Base-by-base conservation (phyloP, 106 monocot genomes). In the Dioscorea dumetorum region DNA sequence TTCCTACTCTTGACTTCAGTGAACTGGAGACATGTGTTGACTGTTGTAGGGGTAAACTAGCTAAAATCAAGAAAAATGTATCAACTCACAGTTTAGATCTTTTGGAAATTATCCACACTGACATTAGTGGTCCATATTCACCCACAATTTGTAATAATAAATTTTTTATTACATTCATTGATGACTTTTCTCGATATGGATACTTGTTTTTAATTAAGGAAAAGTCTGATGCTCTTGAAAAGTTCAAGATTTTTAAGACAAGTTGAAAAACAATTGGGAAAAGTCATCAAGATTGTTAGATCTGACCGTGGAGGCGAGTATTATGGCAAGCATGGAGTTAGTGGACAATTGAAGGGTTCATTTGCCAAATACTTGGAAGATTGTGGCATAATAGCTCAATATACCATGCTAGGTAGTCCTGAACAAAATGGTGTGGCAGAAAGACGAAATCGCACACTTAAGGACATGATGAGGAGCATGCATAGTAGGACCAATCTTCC, bases 351-450 rank as follows among this genome's bases (percentile, higher is more conserved):
- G 1, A 0, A 0, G 5, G 35, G 58, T 24, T 1, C 33, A 41
- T 35, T 70, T 12, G 57, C 32, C 10, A 11, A 58, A 15, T 58
- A 58, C 57, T 34, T 70, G 0, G 11, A 33, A 58, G 34, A 70
- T 35, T 3, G 58, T 12, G 69, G 34, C 4, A 70, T 57, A 34
- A 12, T 57, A 6, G 8, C 14, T 8, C 24, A 68, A 41, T 70
- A 58, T 19, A 58, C 35, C 13, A 54, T 54, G 54, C 12, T 15
- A 18, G 54, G 54, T 5, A 57, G 16, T 57, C 34, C 34, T n/a
- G 51, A 57, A 12, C 34, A 69, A 58, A 69, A 69, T 35, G 57
- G 58, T 3, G 34, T 69, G 11, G 69, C 54, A 2, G 69, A 69
- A 4, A 48, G 69, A 41, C 56, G 35, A 11, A 51, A 69, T 22